A percentile compares a stretch with the other conserved stretches of the same genome.
Conservation (phyloP, 208 protist genomes). For the Leishmania amazonensis region DNA sequence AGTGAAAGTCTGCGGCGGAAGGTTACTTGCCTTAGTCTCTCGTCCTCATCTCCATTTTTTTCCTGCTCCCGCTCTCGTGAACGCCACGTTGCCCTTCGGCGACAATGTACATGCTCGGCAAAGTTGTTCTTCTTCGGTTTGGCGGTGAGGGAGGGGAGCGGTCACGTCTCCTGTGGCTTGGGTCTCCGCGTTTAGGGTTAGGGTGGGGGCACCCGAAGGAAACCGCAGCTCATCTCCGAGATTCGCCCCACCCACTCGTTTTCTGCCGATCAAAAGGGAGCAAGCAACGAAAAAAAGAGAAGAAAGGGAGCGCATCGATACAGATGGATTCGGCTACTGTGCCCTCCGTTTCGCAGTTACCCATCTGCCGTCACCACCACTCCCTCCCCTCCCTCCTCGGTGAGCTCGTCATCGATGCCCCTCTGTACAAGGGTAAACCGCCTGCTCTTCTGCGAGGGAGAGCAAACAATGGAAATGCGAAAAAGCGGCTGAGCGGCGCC, state of each 20-base stretch:
- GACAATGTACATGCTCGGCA: too few relatives aligned
- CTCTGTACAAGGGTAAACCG: too few relatives aligned
- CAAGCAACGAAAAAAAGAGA: background rate
- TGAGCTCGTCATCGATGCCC: background rate
- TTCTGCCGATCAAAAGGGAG: too few relatives aligned
- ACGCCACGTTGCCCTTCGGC: background rate
- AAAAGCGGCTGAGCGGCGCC: background rate
- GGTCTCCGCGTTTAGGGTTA: too few relatives aligned
- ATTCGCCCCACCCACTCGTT: too few relatives aligned
- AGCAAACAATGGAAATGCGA: background rate
- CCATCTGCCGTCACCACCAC: background rate
- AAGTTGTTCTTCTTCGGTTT: too few relatives aligned
- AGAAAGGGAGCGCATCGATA: background rate
- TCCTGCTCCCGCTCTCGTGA: background rate
- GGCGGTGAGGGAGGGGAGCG: too few relatives aligned
- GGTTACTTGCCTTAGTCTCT: background rate
- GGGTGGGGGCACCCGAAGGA: too few relatives aligned
- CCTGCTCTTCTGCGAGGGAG: too few relatives aligned
- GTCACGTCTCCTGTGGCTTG: too few relatives aligned
- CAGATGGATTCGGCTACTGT: too few relatives aligned
- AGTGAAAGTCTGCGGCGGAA: background rate
- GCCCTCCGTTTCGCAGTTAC: background rate
- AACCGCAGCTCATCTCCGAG: too few relatives aligned
- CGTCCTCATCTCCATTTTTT: background rate
- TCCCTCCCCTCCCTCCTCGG: background rate